Conservation (phyloP, 139 green algal species). For the Micractinium conductrix region DNA sequence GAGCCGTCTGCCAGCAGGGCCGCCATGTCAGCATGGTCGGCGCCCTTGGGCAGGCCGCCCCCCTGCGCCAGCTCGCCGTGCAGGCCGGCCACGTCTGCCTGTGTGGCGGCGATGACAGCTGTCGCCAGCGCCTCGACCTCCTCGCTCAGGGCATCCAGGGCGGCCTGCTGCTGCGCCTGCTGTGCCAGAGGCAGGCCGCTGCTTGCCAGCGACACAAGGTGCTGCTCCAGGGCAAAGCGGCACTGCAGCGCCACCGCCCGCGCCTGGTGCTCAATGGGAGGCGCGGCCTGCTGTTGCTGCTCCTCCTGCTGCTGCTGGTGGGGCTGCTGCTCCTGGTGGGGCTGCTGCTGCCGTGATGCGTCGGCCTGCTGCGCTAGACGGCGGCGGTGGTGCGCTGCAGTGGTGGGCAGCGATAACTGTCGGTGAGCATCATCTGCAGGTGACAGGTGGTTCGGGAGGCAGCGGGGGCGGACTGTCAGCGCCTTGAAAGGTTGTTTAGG, state of each 20-base stretch:
- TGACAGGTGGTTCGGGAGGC: too few species aligned
- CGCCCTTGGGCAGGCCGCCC: not conserved
- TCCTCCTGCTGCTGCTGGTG: not conserved
- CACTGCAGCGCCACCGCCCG: not conserved
- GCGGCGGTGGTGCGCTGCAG: too few species aligned
- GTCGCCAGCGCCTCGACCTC: not conserved
- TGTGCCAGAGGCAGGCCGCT: not conserved
- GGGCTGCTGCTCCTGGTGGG: not conserved
- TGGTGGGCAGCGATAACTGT: too few species aligned
- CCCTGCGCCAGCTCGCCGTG: not conserved
- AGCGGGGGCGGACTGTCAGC: too few species aligned
- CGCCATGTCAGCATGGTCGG: not conserved
- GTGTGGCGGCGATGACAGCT: not conserved
- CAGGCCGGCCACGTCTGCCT: not conserved
- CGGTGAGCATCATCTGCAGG: too few species aligned
- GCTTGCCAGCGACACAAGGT: not conserved
- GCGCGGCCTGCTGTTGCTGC: not conserved
- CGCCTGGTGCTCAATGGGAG: not conserved
- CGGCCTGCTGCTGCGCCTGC: constrained; percentile 11
- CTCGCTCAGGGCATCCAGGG: not conserved
- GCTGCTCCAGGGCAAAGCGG: not conserved
- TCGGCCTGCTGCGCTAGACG: too few species aligned
- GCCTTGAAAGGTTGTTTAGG: too few species aligned
- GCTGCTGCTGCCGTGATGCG: too few species aligned
- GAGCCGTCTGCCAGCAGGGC: not conserved